These are phyloP conservation scores for Cystofilobasidium ferigula DNA, from an alignment of 768 basidiomycete species.

Conservation along the genomic window DNA sequence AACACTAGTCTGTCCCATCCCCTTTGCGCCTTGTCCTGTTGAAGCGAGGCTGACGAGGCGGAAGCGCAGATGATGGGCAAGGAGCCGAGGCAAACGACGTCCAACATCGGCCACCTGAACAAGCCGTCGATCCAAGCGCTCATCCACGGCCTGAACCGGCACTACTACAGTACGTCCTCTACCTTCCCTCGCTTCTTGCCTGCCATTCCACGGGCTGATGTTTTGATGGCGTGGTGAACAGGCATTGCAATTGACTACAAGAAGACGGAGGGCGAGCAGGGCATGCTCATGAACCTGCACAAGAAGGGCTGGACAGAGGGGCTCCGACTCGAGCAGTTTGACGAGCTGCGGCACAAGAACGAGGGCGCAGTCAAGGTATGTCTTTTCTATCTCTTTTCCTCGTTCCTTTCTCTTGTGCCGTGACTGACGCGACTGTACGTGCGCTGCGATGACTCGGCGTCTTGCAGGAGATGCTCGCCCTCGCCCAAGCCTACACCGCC, in stretches of 20 bases:
- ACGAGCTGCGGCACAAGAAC: constrained; percentile 72
- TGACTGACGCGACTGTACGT: too few relatives aligned
- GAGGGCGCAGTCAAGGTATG: constrained; percentile 89
- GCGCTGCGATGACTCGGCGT: background rate
- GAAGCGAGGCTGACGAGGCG: background rate
- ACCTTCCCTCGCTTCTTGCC: background rate
- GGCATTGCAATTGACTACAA: constrained; percentile 89
- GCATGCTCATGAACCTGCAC: constrained; percentile 98
- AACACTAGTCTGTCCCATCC: constrained; percentile 43
- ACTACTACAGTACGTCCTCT: constrained; percentile 28
- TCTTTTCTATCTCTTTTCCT: constrained; percentile 12
- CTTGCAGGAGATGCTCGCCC: constrained; percentile 74
- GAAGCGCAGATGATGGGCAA: constrained; percentile 57
- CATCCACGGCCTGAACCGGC: constrained; percentile 26
- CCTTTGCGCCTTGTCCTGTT: background rate
- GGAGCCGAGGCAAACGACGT: constrained; percentile 93
- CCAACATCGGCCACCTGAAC: constrained; percentile 96
- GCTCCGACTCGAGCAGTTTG: constrained; percentile 79
- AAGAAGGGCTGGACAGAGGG: constrained; percentile 99
- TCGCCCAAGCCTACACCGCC: constrained; percentile 92
- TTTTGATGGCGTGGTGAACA: constrained; percentile 16
- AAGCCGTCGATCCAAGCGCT: constrained; percentile 98
- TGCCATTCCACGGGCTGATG: background rate
- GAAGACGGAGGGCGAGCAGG: constrained; percentile 94
- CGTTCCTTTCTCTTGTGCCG: constrained; percentile 25